Base-by-base conservation (phyloP, 352 stramenopile genomes). In the Plasmopara muralis region DNA sequence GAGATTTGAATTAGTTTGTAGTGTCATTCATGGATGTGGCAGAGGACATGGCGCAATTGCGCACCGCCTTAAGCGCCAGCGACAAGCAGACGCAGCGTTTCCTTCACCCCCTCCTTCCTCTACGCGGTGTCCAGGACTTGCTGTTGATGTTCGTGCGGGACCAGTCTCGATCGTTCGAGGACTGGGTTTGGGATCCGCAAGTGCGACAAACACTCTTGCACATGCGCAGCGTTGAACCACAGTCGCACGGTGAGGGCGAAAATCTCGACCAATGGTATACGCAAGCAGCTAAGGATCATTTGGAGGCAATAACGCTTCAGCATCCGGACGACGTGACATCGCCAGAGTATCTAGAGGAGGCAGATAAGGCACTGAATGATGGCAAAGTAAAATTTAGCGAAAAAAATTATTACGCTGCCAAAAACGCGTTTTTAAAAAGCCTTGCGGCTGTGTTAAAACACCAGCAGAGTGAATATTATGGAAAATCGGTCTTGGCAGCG, bases 151-250 rank as follows among this genome's bases (percentile, higher is more conserved):
- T 93, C 47, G 46, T 89, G 39, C 62, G 48, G 18, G 80, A 93
- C 44, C 5, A 43, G 14, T 77, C 68, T 31, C 70, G 74, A 12
- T 67, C 68, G 31, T 88, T 93, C 47, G 67, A 79, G 43, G 77
- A 91, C 49, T 87, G 81, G 71, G 68, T 93, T 1, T 90, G 78
- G 80, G 80, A 93, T 45, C 65, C 77, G 0, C 57, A 62, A 9
- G 71, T 85, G 28, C 80, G 68, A 9, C 64, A 85, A 40, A 66
- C 85, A 16, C 62, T 93, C 9, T 20, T 65, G 0, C 57, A 61
- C 5, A 63, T 93, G 50, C 68, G 76, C 16, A 54, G 65, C 13
- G 30, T 39, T 2, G 60, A 70, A 10, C 66, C 68, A 2, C 57
- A 57, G 40, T 39, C 43, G 6, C 61, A 70, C 15, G 33, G 64